Conservation (phyloP, 1,284 basidiomycete species). For the Boletus sp. region DNA sequence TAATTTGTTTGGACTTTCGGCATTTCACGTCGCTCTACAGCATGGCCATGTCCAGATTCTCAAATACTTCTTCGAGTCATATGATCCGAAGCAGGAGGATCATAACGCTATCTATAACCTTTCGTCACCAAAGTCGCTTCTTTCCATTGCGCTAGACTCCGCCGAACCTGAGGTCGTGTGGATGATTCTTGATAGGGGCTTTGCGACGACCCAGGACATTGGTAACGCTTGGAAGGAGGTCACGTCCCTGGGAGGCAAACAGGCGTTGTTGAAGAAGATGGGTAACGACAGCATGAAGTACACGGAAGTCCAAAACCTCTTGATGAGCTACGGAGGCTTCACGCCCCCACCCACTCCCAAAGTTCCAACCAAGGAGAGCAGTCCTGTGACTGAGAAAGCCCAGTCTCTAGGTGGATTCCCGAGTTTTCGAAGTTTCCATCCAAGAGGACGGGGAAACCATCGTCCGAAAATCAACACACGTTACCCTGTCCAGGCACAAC, state of each 20-base stretch:
- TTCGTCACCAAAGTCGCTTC: slow-evolving; percentile 39
- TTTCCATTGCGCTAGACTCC: slow-evolving; percentile 56
- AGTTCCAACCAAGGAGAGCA: slow-evolving; percentile 16
- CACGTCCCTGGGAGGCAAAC: slow-evolving; percentile 37
- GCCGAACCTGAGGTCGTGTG: slow-evolving; percentile 57
- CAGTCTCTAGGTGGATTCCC: background rate
- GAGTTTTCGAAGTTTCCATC: background rate
- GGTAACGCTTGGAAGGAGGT: slow-evolving; percentile 47
- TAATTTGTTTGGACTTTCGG: slow-evolving; percentile 51
- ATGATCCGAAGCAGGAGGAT: slow-evolving; percentile 48
- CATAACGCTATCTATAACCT: slow-evolving; percentile 44
- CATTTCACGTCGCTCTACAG: slow-evolving; percentile 63
- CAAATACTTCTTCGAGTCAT: slow-evolving; percentile 53
- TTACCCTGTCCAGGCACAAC: background rate
- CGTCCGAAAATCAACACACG: slow-evolving; percentile 6
- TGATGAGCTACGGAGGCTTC: slow-evolving; percentile 52
- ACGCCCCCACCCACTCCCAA: slow-evolving; percentile 43
- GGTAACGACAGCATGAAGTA: slow-evolving; percentile 35
- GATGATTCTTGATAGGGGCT: slow-evolving; percentile 55
- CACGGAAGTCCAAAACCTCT: slow-evolving; percentile 51
- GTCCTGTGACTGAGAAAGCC: slow-evolving; percentile 2
- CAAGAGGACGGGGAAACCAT: slow-evolving; percentile 11
- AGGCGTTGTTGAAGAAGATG: slow-evolving; percentile 27
- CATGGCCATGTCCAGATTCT: slow-evolving; percentile 47
- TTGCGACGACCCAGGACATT: slow-evolving; percentile 48